A percentile compares a stretch with the other conserved stretches of the same genome.
These are phyloP conservation scores for Calonectria hongkongensis DNA, from an alignment of 2,329 filamentous ascomycete species.

Conservation along the genomic window DNA sequence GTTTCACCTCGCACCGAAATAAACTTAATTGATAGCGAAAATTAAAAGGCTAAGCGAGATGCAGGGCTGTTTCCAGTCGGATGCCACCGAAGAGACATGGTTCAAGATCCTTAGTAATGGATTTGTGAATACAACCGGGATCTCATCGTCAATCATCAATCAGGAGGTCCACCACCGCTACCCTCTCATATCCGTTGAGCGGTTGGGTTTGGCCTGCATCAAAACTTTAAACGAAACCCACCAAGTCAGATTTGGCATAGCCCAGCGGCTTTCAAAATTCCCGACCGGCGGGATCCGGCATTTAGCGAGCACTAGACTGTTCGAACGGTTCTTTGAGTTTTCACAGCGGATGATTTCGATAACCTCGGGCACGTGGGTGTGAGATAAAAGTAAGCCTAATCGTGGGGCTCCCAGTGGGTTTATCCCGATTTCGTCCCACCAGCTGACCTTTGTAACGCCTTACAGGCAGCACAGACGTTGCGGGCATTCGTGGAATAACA, in stretches of 20 bases:
- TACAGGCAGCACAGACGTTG: background rate
- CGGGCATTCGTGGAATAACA: background rate
- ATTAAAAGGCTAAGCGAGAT: background rate
- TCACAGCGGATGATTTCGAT: background rate
- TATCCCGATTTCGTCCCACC: background rate
- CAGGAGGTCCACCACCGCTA: background rate
- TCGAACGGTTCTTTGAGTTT: background rate
- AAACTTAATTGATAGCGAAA: background rate
- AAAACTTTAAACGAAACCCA: background rate
- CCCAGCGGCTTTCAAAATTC: conserved; percentile 5
- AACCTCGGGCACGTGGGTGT: background rate
- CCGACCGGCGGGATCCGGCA: background rate
- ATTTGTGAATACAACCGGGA: background rate
- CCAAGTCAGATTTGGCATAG: background rate
- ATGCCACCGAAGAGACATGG: background rate
- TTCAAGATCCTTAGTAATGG: background rate
- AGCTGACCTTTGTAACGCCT: background rate
- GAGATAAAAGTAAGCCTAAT: background rate
- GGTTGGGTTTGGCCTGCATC: background rate
- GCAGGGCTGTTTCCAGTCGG: background rate
- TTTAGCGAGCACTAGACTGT: background rate
- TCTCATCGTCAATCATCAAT: background rate
- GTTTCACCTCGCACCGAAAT: background rate
- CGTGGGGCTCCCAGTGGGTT: background rate
- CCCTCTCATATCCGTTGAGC: background rate